Evolutionary conservation across 192 early-diverging fungal species (phyloP), one percentile per base, ranked within the genome.

Genomic region (Coemansia sp.): DNA sequence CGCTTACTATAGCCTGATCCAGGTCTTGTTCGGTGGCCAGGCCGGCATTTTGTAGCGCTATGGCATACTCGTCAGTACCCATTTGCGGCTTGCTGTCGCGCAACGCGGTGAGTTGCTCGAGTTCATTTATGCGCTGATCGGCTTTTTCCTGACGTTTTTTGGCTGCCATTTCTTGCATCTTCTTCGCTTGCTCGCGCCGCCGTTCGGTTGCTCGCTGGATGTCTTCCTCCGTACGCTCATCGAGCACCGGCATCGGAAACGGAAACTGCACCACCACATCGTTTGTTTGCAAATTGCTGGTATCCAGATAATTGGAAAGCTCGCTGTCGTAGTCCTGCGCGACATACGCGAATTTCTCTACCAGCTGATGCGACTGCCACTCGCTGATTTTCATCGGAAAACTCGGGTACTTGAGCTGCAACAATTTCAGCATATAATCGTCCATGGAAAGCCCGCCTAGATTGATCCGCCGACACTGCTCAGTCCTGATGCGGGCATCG

Each of bases 341-440:
- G 15, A 92, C 87, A 72, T 90, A 90, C 11, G 85, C 81, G 67
- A 90, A 90, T 9, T 88, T 75, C 51, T 90, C 81, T 8, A 94
- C 81, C 9, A 95, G 69, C n/a, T 90, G 82, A 85, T 90, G 86
- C 20, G 93, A 87, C 71, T 96, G 92, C 51, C 77, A 81, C 9
- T 86, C 69, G 2, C 91, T 90, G 75, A 96, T 88, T 63, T 91
- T 93, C 72, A 88, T 87, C 0, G 96, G 96, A 57, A 96, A 95
- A 1, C 87, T 89, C 0, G 95, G 90, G 68, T 96, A 97, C 70
- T 97, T 97, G 41, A 92, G 86, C 78, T 96, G 94, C 83, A 96
- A 81, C 2, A 95, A 85, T 71, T 92, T 93, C 37, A 93, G 80
- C 90, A 97, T 82, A 60, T 90, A 94, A 32, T 95, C 93, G 9